These are phyloP conservation scores for Phlyctochytrium arcticum DNA, from an alignment of 192 early-diverging fungal species.

Conservation along the genomic window DNA sequence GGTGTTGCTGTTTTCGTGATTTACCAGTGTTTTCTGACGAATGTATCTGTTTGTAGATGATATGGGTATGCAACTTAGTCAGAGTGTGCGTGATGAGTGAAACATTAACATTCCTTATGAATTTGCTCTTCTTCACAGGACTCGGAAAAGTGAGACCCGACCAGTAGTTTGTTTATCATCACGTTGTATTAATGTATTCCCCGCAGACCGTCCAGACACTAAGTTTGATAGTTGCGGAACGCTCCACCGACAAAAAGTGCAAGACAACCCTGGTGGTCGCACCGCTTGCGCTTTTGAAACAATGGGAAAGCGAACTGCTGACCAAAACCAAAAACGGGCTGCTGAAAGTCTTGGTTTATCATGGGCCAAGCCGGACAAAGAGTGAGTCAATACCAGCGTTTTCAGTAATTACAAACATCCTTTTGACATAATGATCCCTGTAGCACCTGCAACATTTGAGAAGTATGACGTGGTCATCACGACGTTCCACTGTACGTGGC, in stretches of 20 bases:
- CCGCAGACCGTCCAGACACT: slow-evolving; percentile 77
- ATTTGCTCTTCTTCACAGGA: background rate
- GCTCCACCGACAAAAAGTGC: slow-evolving; percentile 44
- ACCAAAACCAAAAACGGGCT: slow-evolving; percentile 47
- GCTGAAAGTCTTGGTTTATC: slow-evolving; percentile 61
- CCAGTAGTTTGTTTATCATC: no score
- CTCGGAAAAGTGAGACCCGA: slow-evolving; percentile 11
- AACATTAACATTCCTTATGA: background rate
- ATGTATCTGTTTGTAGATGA: slow-evolving; percentile 12
- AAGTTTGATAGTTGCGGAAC: slow-evolving; percentile 53
- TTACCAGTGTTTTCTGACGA: background rate
- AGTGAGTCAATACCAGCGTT: slow-evolving; percentile 18
- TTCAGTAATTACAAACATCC: background rate
- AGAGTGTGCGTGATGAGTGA: background rate
- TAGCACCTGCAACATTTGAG: slow-evolving; percentile 52
- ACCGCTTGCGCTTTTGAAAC: slow-evolving; percentile 63
- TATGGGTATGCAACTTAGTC: slow-evolving; percentile 20
- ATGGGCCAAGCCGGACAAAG: slow-evolving; percentile 47
- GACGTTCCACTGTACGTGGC: slow-evolving; percentile 22
- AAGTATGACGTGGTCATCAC: slow-evolving; percentile 44
- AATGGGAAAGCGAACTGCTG: slow-evolving; percentile 68
- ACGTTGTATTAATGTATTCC: no score
- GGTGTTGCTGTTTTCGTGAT: background rate
- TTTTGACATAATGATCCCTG: background rate
- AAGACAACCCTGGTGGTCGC: slow-evolving; percentile 67